Base-by-base conservation (phyloP, 345 rosid species). In the Eucalyptus viminalis region DNA sequence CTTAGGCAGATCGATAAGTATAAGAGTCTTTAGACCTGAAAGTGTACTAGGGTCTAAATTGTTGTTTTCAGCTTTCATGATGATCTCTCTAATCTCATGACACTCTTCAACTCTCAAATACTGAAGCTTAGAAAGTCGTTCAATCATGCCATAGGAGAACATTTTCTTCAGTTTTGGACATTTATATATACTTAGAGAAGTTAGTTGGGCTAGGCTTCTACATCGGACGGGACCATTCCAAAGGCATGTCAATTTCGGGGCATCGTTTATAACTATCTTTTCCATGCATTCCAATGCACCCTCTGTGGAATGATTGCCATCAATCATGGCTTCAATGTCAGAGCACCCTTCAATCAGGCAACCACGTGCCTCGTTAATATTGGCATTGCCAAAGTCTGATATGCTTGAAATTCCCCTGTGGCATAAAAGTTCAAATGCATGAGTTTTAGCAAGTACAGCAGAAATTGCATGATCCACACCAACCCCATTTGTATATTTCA, bases 361-460 rank as follows among this genome's bases (percentile, higher is more conserved):
- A 31, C 88, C 65, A 6, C 89, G 87, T 29, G 88, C n/a, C 21
- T 90, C 88, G 87, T 49, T 83, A 24, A 90, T 40, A 34, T 50
- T 88, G 58, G 67, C 49, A 0, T 86, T 49, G 54, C 90, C 86
- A 49, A 91, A 91, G 17, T 91, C 90, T 17, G 90, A 86, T n/a
- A 92, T 80, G 37, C 91, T 89, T 25, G 67, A 62, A 47, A 87
- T 86, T 25, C 90, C 91, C 51, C 65, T 86, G 54, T 92, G 91
- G 58, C 62, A 88, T 58, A 90, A 45, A 25, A 92, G 86, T 83
- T 92, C 93, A 11, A 92, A 89, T 67, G 86, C 90, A 86, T 92
- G 90, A 21, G 92, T 89, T 89, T 90, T 88, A 27, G 90, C 86
- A 54, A 92, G 92, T 53, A 92, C 89, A 49, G 58, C 88, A 5